Evolutionary conservation across 2,329 filamentous ascomycete genomes (phyloP).

Genomic region (Mariannaea sp.): DNA sequence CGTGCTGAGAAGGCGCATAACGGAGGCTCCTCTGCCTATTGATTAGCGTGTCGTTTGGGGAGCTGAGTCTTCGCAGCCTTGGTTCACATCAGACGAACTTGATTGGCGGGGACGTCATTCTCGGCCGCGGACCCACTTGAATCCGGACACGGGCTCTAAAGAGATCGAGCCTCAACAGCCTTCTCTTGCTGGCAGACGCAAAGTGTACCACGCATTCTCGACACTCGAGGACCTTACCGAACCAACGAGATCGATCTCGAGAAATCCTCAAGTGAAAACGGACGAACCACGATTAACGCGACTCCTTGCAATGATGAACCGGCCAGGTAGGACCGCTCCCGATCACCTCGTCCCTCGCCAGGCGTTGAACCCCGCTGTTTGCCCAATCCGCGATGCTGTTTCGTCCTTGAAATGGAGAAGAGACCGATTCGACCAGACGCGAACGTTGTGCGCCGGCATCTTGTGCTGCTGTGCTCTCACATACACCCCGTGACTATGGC

Average conservation of each 20-base stretch:
- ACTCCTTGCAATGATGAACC: slow-evolving; percentile 56
- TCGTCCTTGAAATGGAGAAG: slow-evolving; percentile 22
- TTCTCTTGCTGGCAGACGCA: slow-evolving; percentile 35
- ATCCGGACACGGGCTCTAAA: slow-evolving; percentile 40
- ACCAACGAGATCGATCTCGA: slow-evolving; percentile 22
- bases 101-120: slow-evolving; percentile 37
- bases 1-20: no score
- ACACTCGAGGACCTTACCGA: slow-evolving; percentile 34
- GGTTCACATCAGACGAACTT: slow-evolving; percentile 18
- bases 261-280: slow-evolving; percentile 24
- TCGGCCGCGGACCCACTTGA: slow-evolving; percentile 49
- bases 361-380: slow-evolving; percentile 35
- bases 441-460: slow-evolving; percentile 24
- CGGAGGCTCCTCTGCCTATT: no score
- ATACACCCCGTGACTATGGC: slow-evolving; percentile 20
- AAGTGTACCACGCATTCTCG: slow-evolving; percentile 31
- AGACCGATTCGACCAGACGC: slow-evolving; percentile 3
- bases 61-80: slow-evolving; percentile 29
- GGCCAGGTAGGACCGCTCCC: slow-evolving; percentile 59
- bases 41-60: neutral
- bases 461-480: slow-evolving; percentile 19
- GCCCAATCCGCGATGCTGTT: slow-evolving; percentile 30
- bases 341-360: slow-evolving; percentile 34
- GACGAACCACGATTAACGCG: slow-evolving; percentile 28
- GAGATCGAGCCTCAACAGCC: slow-evolving; percentile 34